Percentiles rank a stretch among this genome's conserved stretches.
These are phyloP conservation scores for Tylopilus sp. DNA, from an alignment of 768 basidiomycete genomes.

Conservation along the genomic window DNA sequence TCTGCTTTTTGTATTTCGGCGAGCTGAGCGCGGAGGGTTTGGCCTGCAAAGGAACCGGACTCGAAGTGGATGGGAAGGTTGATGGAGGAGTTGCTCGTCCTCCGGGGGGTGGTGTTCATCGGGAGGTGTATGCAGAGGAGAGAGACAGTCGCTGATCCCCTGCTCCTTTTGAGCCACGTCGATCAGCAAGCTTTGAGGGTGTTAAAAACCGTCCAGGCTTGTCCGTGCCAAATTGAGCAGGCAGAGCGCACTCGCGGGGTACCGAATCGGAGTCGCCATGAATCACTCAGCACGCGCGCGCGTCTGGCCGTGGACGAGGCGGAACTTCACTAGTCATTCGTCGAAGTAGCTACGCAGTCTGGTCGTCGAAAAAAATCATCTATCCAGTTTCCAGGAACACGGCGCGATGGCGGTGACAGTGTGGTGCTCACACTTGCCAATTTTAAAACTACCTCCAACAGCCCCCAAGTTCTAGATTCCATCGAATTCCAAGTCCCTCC, in stretches of 20 bases:
- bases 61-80: slow-evolving; percentile 49
- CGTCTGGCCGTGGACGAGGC: not conserved
- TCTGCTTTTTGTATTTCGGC: slow-evolving; percentile 65
- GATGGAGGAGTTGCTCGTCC: slow-evolving; percentile 28
- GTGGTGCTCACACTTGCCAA: no score
- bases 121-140: no score
- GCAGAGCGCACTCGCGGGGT: slow-evolving; percentile 5
- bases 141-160: slow-evolving; percentile 4
- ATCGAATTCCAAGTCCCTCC: no score
- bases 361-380: not conserved
- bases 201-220: slow-evolving; percentile 4
- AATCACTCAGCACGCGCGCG: not conserved
- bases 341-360: no score
- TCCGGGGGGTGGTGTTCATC: slow-evolving; percentile 19
- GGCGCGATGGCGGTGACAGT: slow-evolving; percentile 15
- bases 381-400: slow-evolving; percentile 23
- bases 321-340: no score
- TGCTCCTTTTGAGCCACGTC: slow-evolving; percentile 1
- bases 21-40: slow-evolving; percentile 50
- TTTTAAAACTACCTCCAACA: no score
- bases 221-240: slow-evolving; percentile 26
- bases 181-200: slow-evolving; percentile 13
- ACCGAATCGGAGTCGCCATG: slow-evolving; percentile 14
- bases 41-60: slow-evolving; percentile 59
- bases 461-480: no score